Conservation (phyloP, 2,329 filamentous ascomycete species). For the Dendryphion nanum region DNA sequence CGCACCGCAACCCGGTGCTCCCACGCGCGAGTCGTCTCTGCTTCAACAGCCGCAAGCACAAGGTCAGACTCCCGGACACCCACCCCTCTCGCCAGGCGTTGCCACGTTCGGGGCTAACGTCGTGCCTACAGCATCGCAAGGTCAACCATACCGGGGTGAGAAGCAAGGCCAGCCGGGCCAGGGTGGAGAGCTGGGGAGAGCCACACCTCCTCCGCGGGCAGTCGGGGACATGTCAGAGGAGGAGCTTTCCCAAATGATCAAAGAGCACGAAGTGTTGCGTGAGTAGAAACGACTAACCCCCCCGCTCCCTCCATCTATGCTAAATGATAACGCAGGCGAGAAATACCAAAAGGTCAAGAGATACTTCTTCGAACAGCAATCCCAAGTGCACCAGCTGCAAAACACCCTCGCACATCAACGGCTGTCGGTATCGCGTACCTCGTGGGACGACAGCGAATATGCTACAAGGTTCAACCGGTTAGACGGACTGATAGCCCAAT, state of each 20-base stretch:
- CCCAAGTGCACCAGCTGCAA: constrained; percentile 89
- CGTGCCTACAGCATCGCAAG: constrained; percentile 45
- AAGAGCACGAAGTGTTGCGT: constrained; percentile 53
- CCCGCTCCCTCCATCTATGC: too few relatives aligned
- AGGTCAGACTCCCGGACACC: constrained; percentile 37
- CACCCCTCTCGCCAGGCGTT: constrained; percentile 37
- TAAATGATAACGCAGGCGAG: constrained; percentile 67
- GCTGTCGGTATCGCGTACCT: constrained; percentile 89
- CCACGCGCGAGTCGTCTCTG: constrained; percentile 35
- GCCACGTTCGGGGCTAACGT: constrained; percentile 47
- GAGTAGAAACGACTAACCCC: constrained; percentile 19
- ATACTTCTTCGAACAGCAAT: constrained; percentile 90
- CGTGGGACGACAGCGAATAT: constrained; percentile 95
- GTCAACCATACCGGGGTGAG: constrained; percentile 43
- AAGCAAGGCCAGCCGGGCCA: constrained; percentile 29
- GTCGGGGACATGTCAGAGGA: constrained; percentile 48
- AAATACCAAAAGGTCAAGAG: constrained; percentile 99
- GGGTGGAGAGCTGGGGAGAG: constrained; percentile 36
- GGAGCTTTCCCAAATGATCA: constrained; percentile 46
- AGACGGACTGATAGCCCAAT: constrained; percentile 89
- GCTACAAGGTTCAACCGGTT: constrained; percentile 82
- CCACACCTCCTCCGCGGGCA: constrained; percentile 47
- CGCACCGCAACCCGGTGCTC: constrained; percentile 27
- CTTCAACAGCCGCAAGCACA: constrained; percentile 34
- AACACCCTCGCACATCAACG: constrained; percentile 97